Base-by-base conservation (phyloP, 1,139 yeast species). In the Taphrina flavorubra region DNA sequence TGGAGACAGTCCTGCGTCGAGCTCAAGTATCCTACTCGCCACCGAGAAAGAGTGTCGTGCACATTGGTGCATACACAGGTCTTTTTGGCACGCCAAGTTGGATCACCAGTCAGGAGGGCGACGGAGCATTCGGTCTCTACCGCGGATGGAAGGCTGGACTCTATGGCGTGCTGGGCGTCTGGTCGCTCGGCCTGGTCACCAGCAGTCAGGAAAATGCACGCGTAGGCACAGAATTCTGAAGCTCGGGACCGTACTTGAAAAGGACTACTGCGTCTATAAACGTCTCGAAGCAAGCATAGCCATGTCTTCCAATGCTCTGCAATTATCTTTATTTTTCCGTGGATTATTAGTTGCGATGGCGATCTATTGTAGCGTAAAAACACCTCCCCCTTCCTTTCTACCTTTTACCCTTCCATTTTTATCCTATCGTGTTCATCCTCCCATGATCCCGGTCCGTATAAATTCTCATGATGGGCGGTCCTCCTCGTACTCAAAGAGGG, bases 1-100 rank as follows among this genome's bases (percentile, higher is more conserved):
- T 92, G 69, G 99, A 94, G 75, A 92, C 96, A 36, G 78, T 94
- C 66, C 82, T 90, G 71, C 83, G 96, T 70, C 87, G 97, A 73
- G 91, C 94, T 16, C 97, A 92, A 76, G 85, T 91, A 11, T 80
- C 85, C 68, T 87, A 63, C 83, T 84, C 68, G 11, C 51, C 65
- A 39, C 66, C 70, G 8, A 39, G 57, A n/a, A 71, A 76, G 44
- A 75, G 81, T 36, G 72, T 80, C 49, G 74, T 72, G n/a, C 81
- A 80, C 3, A 74, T 72, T 6, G 82, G 81, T 31, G 82, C 82
- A 7, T 86, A 86, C 74, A 77, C 78, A 25, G 88, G 89, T 3
- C 77, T 86, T 37, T 77, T 83, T 70, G 80, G 83, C 13, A 82
- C 88, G 0, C 71, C 85, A 34, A 84, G 85, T 80, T 80, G 80